These are phyloP conservation scores for Waltergamsia citrina DNA, from an alignment of 2,329 filamentous ascomycete genomes.

Conservation along the genomic window DNA sequence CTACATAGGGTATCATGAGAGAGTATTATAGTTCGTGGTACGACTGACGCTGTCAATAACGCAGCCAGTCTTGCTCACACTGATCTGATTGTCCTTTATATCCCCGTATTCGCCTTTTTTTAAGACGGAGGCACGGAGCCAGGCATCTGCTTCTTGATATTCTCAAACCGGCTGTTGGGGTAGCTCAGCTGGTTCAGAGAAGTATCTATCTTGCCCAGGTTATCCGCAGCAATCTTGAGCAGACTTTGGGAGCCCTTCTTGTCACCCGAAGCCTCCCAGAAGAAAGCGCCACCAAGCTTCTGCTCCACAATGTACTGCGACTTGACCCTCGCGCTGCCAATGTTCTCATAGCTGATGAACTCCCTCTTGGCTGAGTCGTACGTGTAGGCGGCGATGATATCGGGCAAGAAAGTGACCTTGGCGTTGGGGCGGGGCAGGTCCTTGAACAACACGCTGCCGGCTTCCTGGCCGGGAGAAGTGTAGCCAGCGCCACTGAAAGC, in stretches of 20 bases:
- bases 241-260: slow-evolving; percentile 42
- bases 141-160: slow-evolving; percentile 34
- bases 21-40: no score
- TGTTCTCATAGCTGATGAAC: slow-evolving; percentile 63
- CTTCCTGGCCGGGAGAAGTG: background rate
- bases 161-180: slow-evolving; percentile 47
- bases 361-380: slow-evolving; percentile 50
- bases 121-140: no score
- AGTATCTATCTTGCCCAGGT: slow-evolving; percentile 37
- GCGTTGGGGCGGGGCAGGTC: slow-evolving; percentile 55
- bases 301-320: slow-evolving; percentile 49
- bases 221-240: slow-evolving; percentile 38
- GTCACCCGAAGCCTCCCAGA: slow-evolving; percentile 76
- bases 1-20: no score
- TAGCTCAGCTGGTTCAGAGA: slow-evolving; percentile 43
- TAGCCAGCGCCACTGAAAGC: slow-evolving; percentile 3
- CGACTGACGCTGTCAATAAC: no score
- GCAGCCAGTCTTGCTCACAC: no score
- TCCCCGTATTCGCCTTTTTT: no score
- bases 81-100: no score
- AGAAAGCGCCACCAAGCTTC: slow-evolving; percentile 67
- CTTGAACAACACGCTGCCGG: slow-evolving; percentile 46
- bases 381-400: slow-evolving; percentile 58
- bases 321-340: slow-evolving; percentile 50
- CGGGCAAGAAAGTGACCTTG: slow-evolving; percentile 45